Conservation (phyloP, 805 yeast species). For the Cyberlindnera mycetangii region DNA sequence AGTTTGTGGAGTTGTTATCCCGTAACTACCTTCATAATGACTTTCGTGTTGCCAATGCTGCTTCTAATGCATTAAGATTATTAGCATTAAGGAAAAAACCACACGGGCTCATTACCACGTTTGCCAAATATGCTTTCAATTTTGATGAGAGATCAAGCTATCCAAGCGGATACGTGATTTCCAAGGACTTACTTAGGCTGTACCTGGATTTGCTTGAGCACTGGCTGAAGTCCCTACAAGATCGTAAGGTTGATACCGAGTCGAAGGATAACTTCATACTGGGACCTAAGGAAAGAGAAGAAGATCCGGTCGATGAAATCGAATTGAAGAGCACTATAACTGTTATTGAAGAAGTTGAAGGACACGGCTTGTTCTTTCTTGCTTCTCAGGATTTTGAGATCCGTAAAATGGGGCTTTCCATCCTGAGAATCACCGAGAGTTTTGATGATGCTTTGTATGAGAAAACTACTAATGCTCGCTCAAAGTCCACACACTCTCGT, state of each 20-base stretch:
- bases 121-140: slow-evolving; percentile 77
- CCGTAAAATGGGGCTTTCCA: slow-evolving; percentile 71
- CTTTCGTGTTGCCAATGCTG: slow-evolving; percentile 56
- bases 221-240: slow-evolving; percentile 72
- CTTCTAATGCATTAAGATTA: slow-evolving; percentile 59
- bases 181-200: slow-evolving; percentile 59
- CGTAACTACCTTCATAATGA: slow-evolving; percentile 73
- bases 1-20: slow-evolving; percentile 71
- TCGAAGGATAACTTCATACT: slow-evolving; percentile 14
- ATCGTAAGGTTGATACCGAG: slow-evolving; percentile 22
- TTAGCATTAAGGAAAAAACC: slow-evolving; percentile 71
- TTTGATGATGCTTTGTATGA: slow-evolving; percentile 82
- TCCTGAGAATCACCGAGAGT: slow-evolving; percentile 74
- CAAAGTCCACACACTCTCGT: slow-evolving; percentile 40
- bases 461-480: slow-evolving; percentile 31
- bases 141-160: slow-evolving; percentile 69
- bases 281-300: slow-evolving; percentile 9
- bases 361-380: slow-evolving; percentile 87
- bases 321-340: slow-evolving; percentile 80
- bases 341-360: slow-evolving; percentile 91
- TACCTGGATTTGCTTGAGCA: slow-evolving; percentile 78
- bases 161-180: slow-evolving; percentile 55
- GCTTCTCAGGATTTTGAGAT: slow-evolving; percentile 82
- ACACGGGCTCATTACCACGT: slow-evolving; percentile 63
- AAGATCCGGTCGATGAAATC: slow-evolving; percentile 51